Evolutionary conservation across 2,329 filamentous ascomycete genomes (phyloP), one percentile per base, ranked within the genome.

Genomic region (Fusarium vanettenii): DNA sequence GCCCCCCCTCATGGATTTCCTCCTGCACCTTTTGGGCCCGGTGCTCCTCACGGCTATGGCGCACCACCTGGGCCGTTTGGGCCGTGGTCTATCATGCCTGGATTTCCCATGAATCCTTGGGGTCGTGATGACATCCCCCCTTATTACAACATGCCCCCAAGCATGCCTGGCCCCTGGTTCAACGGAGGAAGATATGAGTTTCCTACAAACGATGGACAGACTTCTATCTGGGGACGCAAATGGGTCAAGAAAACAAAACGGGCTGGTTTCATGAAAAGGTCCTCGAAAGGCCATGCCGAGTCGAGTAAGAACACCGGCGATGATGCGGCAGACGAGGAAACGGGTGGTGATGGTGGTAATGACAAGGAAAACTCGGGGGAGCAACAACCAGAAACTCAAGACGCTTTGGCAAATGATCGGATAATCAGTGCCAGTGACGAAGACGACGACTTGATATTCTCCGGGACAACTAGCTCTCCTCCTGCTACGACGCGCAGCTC

Each of bases 191-290:
- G 81, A 77, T 81, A 82, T 70, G 66, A 82, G n/a, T 78, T 80
- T 71, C 78, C 82, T 25, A 72, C 77, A 22, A 73, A 82, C 70
- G 77, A 74, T 31, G 76, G 79, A 2, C 43, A 78, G 29, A 78
- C 64, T n/a, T 84, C 83, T 4, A 82, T 83, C 37, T 84, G 83
- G 82, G 79, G 80, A 14, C 74, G 79, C 1, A 70, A 70, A n/a
- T 69, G 61, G 66, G 20, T 45, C 33, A 67, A 60, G 20, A 65
- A 55, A 48, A 74, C 66, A 25, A 75, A 76, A 33, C 73, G 50
- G n/a, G 70, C 33, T 64, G 74, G 74, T 25, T 69, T 66, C n/a
- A 76, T 76, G 72, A 76, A 75, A 39, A 45, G 31, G 5, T 50
- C 56, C 2, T 63, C 59, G 13, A 76, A 73, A 59, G 31, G n/a